A percentile compares a stretch with the other conserved stretches of the same genome.
Conservation (phyloP, 306 rosid species). For the Rosa persica region DNA sequence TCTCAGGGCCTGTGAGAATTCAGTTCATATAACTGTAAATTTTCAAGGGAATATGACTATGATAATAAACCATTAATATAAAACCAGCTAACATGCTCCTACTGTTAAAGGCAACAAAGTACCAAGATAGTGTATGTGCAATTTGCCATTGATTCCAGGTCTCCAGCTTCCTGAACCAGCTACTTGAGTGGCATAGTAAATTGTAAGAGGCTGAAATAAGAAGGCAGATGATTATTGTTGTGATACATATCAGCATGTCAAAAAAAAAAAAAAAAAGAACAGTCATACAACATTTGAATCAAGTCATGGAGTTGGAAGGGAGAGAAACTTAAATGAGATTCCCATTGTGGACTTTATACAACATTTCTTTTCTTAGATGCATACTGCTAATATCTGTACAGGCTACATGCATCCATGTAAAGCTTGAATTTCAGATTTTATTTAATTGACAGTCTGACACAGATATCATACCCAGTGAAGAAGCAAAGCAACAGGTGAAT, state of each 20-base stretch:
- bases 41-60: constrained; percentile 5
- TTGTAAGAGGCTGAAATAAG: constrained; percentile 72
- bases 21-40: constrained; percentile 9
- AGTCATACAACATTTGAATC: background rate
- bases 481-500: constrained; percentile 79
- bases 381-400: background rate
- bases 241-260: background rate
- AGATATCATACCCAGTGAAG: constrained; percentile 81
- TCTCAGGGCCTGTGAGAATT: constrained; percentile 70
- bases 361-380: background rate
- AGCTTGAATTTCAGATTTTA: background rate
- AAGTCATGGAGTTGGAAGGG: constrained; percentile 4
- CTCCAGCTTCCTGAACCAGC: constrained; percentile 46
- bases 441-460: constrained; percentile 6
- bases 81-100: background rate
- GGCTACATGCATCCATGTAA: background rate
- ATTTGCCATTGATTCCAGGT: constrained; percentile 44
- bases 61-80: constrained; percentile 4
- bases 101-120: constrained; percentile 20
- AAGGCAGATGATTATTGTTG: background rate
- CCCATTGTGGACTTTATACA: background rate
- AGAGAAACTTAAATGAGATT: background rate
- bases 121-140: constrained; percentile 88
- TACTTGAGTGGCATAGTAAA: constrained; percentile 63
- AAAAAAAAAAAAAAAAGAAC: background rate